Percentiles rank a stretch among this genome's conserved stretches.
These are phyloP conservation scores for Prunus campanulata DNA, from an alignment of 306 rosid species.

Conservation along the genomic window DNA sequence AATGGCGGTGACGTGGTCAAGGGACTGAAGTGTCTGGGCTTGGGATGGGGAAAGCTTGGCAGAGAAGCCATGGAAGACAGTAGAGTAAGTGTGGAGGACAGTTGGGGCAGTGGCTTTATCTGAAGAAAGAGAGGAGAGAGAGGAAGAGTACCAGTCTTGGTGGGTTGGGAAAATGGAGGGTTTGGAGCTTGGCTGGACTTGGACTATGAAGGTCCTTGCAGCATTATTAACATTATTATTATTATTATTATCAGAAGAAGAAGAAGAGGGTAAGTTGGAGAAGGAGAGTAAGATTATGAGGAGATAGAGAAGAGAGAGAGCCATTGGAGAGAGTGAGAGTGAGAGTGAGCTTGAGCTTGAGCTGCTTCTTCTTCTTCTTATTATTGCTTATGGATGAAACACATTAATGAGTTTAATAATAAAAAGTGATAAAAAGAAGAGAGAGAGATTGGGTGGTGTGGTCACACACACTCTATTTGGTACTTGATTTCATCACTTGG, in stretches of 20 bases:
- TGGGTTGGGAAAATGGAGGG: constrained; percentile 83
- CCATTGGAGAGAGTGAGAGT: constrained; percentile 6
- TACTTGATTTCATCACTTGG: background rate
- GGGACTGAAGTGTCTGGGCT: constrained; percentile 37
- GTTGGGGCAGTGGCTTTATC: background rate
- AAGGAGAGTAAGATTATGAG: background rate
- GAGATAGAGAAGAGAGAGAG: background rate
- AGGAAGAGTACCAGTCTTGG: constrained; percentile 69
- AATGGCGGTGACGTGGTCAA: constrained; percentile 49
- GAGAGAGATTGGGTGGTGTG: background rate
- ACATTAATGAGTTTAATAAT: background rate
- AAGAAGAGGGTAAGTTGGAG: constrained; percentile 13
- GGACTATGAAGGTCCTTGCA: constrained; percentile 63
- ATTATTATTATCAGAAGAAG: background rate
- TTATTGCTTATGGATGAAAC: background rate
- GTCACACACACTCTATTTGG: background rate
- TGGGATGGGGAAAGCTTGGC: constrained; percentile 58
- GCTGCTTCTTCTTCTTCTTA: background rate
- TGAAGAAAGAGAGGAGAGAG: constrained; percentile 45
- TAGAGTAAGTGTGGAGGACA: constrained; percentile 63
- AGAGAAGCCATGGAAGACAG: constrained; percentile 79
- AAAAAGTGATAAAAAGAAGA: background rate
- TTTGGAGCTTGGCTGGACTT: constrained; percentile 56
- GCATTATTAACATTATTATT: background rate
- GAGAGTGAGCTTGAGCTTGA: background rate